Percentiles rank a stretch among this genome's conserved stretches.
Evolutionary conservation across 495 filamentous ascomycete species (phyloP).

Genomic region (Xylaria grammica): DNA sequence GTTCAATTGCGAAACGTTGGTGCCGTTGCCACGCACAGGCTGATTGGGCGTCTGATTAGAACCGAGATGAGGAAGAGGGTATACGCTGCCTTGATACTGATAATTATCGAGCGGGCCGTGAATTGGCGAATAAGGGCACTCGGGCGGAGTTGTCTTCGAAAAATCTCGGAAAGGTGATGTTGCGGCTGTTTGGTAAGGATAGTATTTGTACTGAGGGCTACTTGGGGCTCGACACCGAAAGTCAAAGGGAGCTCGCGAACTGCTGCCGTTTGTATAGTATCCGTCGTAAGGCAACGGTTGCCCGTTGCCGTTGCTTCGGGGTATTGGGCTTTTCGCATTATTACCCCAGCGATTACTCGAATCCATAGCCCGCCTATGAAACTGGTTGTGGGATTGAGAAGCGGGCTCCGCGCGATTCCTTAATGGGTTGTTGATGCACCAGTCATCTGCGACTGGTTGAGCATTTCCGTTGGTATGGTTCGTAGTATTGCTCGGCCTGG

Average conservation of each 20-base stretch:
- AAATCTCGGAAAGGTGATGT: neutral
- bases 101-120: neutral
- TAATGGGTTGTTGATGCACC: neutral
- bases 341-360: neutral
- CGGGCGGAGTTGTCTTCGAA: neutral
- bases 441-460: too few relatives aligned
- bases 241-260: neutral
- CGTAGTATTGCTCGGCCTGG: too few relatives aligned
- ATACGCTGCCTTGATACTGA: neutral
- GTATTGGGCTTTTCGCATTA: neutral
- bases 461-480: too few relatives aligned
- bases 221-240: neutral
- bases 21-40: neutral
- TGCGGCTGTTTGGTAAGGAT: neutral
- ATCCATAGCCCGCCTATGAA: neutral
- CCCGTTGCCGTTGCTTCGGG: neutral
- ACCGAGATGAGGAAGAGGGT: neutral
- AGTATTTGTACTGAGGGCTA: neutral
- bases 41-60: neutral
- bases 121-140: neutral
- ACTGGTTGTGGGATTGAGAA: neutral
- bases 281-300: neutral
- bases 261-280: neutral
- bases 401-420: neutral
- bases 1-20: neutral